These are phyloP conservation scores for Thoreauomyces humboldtii DNA, from an alignment of 192 early-diverging fungal genomes.

Conservation along the genomic window DNA sequence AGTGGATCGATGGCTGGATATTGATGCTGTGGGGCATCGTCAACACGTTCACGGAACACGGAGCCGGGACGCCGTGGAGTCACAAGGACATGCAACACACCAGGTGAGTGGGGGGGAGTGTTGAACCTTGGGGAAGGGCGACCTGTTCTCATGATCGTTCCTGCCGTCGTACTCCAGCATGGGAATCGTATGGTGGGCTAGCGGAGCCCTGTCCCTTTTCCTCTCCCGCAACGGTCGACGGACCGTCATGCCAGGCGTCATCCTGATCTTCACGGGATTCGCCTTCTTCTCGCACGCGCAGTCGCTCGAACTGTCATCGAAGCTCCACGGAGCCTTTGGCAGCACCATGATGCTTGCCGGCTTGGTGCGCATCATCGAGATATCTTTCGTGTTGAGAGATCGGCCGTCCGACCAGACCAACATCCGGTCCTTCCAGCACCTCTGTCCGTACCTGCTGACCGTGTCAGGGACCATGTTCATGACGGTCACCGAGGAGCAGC, in stretches of 20 bases:
- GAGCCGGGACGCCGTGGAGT: conserved; percentile 1
- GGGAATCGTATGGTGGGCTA: conserved; percentile 11
- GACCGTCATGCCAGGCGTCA: not conserved
- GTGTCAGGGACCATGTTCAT: conserved; percentile 14
- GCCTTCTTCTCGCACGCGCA: conserved; percentile 9
- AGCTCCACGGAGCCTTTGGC: conserved; percentile 5
- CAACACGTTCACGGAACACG: conserved; percentile 16
- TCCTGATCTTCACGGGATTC: conserved; percentile 12
- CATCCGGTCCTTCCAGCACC: conserved; percentile 12
- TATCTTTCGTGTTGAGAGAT: conserved; percentile 2
- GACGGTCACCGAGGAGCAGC: conserved; percentile 14
- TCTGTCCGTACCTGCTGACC: conserved; percentile 2
- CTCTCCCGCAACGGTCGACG: conserved; percentile 2
- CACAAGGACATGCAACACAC: conserved; percentile 20
- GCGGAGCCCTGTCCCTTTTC: conserved; percentile 2
- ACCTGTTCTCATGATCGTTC: too few relatives aligned
- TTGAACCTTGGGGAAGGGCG: too few relatives aligned
- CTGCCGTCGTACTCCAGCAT: too few relatives aligned
- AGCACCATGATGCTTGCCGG: conserved; percentile 7
- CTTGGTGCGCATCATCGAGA: conserved; percentile 5
- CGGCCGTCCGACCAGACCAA: conserved; percentile 1
- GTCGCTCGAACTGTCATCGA: not conserved
- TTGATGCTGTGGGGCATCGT: conserved; percentile 13
- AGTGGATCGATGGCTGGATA: conserved; percentile 2
- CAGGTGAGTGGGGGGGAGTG: too few relatives aligned